Evolutionary conservation across 2,329 filamentous ascomycete species (phyloP).

Genomic region (Tetracladium maxilliforme): DNA sequence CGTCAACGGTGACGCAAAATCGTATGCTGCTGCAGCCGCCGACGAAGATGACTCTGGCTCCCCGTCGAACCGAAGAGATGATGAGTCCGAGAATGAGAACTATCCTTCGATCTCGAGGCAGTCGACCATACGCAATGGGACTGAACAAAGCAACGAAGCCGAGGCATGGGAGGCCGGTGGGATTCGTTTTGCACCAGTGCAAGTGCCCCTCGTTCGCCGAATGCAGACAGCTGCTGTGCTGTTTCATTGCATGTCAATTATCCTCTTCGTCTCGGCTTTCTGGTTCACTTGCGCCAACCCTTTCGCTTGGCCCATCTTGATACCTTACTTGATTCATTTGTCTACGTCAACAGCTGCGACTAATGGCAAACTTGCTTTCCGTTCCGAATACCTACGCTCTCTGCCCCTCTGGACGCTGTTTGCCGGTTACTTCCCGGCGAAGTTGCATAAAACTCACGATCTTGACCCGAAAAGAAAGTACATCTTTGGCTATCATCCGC

Average conservation of each 20-base stretch:
- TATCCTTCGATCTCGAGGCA: no score
- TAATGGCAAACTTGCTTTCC: constrained; percentile 59
- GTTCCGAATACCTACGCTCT: constrained; percentile 60
- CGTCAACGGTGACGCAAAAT: no score
- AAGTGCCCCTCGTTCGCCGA: constrained; percentile 55
- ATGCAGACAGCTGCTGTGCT: constrained; percentile 68
- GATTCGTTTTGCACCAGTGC: constrained; percentile 74
- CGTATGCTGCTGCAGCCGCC: no score
- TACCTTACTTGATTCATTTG: constrained; percentile 71
- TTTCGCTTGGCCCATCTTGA: constrained; percentile 68
- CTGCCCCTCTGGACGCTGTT: constrained; percentile 77
- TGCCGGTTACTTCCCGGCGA: constrained; percentile 82
- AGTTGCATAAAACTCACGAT: constrained; percentile 69
- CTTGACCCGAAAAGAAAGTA: constrained; percentile 78
- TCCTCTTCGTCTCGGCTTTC: constrained; percentile 61
- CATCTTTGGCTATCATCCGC: constrained; percentile 93
- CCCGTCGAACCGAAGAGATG: no score
- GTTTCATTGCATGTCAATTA: constrained; percentile 57
- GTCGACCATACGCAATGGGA: no score
- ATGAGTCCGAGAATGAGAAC: no score
- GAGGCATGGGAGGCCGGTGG: constrained; percentile 24
- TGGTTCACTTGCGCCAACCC: constrained; percentile 87
- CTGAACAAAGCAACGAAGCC: no score
- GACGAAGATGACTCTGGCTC: no score
- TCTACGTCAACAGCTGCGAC: constrained; percentile 65